Conservation (phyloP, 2,329 filamentous ascomycete species). For the Phialocephala sp. region DNA sequence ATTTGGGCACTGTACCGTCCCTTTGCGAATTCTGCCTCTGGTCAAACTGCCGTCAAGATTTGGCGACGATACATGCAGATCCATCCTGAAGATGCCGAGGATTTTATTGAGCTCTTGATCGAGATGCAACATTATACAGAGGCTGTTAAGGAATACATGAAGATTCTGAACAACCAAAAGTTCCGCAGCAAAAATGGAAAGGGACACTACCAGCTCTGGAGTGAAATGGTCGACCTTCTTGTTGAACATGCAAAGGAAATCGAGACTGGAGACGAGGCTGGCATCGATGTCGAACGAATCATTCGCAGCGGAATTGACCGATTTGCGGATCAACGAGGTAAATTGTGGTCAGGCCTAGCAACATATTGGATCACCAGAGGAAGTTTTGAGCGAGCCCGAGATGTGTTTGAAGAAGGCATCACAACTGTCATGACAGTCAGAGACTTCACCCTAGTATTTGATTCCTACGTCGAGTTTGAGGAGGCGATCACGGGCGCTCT, state of each 20-base stretch:
- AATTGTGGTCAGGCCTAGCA: slow-evolving; percentile 91
- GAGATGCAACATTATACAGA: slow-evolving; percentile 87
- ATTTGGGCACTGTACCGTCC: slow-evolving; percentile 92
- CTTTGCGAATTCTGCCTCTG: slow-evolving; percentile 89
- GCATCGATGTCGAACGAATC: slow-evolving; percentile 90
- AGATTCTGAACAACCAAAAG: slow-evolving; percentile 85
- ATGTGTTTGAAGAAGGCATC: slow-evolving; percentile 94
- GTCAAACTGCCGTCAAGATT: slow-evolving; percentile 88
- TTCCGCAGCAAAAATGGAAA: slow-evolving; percentile 95
- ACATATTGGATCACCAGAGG: slow-evolving; percentile 96
- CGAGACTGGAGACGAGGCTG: slow-evolving; percentile 77
- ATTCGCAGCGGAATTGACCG: slow-evolving; percentile 88
- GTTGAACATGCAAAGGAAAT: slow-evolving; percentile 90
- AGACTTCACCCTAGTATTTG: slow-evolving; percentile 95
- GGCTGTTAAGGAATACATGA: slow-evolving; percentile 88
- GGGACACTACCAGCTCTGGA: slow-evolving; percentile 96
- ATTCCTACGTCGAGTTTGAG: slow-evolving; percentile 95
- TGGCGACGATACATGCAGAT: slow-evolving; percentile 98
- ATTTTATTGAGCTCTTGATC: slow-evolving; percentile 88
- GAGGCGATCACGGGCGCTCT: slow-evolving; percentile 91
- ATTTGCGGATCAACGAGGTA: slow-evolving; percentile 92
- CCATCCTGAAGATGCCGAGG: slow-evolving; percentile 92
- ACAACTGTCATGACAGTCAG: slow-evolving; percentile 98
- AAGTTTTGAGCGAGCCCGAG: slow-evolving; percentile 89
- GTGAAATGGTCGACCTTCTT: slow-evolving; percentile 92